Evolutionary conservation across 2,329 filamentous ascomycete species (phyloP), one percentile per base, ranked within the genome.

Genomic region (Aspergillus pseudoterreus): DNA sequence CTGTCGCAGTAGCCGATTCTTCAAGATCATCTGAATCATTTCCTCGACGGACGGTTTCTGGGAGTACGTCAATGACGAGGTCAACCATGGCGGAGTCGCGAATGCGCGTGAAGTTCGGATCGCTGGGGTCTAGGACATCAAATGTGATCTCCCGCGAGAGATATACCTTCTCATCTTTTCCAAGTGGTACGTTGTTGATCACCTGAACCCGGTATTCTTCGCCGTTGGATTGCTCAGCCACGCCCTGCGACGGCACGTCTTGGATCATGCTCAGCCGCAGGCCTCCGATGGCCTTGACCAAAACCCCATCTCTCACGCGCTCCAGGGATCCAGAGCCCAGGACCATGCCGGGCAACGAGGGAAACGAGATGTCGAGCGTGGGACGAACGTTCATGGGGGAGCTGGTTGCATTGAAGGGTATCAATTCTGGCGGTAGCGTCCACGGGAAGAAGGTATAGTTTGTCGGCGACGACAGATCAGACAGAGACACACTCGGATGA

Each of bases 361-460:
- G 84, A 62, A 87, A 87, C 0, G 83, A 82, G 4, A 87, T 78
- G 49, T 86, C 85, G 48, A 94, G 85, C 2, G 90, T 87, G 9
- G 86, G 78, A 15, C 87, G 86, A 51, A 84, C 78, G 4, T 83
- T 79, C 58, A 95, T 85, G 11, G 82, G 83, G 4, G 86, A 80
- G 59, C 90, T 95, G n/a, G 80, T 86, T 0, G 88, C 92, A 62
- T 95, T 84, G 9, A 75, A 71, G 0, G 92, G 90, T 2, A 96
- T 79, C 60, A 95, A 78, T 22, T 82, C 79, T 1, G 78, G 76
- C 0, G 94, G 92, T 0, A 99, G 75, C 0, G 94, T 97, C 92
- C 92, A 97, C 0, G 94, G 94, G 64, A 91, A 97, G 62, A 89
- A 86, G 0, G 87, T 92, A 67, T 92, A 86, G 62, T 95, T 95